Evolutionary conservation across 257 asterid species (phyloP).

Genomic region (Prunella vulgaris): DNA sequence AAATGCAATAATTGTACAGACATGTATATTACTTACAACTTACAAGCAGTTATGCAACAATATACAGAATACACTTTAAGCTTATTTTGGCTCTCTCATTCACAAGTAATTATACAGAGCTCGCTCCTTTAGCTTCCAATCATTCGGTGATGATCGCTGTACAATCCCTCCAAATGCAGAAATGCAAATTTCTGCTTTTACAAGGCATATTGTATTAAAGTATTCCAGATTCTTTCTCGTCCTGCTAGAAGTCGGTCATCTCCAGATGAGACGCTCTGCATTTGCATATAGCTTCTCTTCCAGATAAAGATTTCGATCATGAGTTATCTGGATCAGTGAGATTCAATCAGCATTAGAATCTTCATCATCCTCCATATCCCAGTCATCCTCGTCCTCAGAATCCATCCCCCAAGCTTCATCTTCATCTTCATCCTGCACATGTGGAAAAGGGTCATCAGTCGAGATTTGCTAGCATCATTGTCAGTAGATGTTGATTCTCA

Average conservation of each 20-base stretch:
- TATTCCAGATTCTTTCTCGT: slow-evolving; percentile 4
- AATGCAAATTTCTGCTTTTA: neutral
- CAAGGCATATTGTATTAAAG: neutral
- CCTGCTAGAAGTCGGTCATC: slow-evolving; percentile 11
- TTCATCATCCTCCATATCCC: slow-evolving; percentile 46
- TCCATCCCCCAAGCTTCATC: slow-evolving; percentile 41
- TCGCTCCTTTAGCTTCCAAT: neutral
- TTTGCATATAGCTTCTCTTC: neutral
- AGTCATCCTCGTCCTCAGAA: slow-evolving; percentile 36
- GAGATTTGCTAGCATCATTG: neutral
- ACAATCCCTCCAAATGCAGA: slow-evolving; percentile 20
- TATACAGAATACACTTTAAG: slow-evolving; percentile 10
- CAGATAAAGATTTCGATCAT: neutral
- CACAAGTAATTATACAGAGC: neutral
- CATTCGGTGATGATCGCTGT: slow-evolving; percentile 6
- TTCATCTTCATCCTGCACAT: slow-evolving; percentile 55
- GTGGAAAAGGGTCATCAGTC: neutral
- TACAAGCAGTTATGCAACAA: neutral
- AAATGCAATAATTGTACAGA: slow-evolving; percentile 3
- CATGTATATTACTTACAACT: neutral
- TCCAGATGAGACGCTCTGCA: neutral
- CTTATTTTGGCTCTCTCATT: slow-evolving; percentile 4
- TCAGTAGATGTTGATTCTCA: neutral
- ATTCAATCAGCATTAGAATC: slow-evolving; percentile 28
- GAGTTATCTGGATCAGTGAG: neutral